Evolutionary conservation across 345 rosid species (phyloP), one percentile per base, ranked within the genome.

Genomic region (Hypericum perforatum): DNA sequence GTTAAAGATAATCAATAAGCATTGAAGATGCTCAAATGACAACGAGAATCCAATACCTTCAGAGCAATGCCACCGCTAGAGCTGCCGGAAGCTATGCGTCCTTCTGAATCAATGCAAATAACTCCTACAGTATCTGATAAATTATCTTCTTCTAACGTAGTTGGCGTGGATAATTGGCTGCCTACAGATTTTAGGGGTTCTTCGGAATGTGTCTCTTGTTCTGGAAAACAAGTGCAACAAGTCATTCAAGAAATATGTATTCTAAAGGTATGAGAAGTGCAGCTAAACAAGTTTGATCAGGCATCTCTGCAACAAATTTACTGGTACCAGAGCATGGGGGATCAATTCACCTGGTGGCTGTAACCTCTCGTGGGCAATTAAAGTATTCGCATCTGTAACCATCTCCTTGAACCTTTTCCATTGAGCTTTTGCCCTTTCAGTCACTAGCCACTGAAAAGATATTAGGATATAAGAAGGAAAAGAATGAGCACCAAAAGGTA

Each of bases 51-150:
- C 37, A 54, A 41, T 63, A 92, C 96, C 96, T 88, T 92, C 72
- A 92, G 41, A 51, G 96, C 96, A 56, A 85, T 85, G 57, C 96
- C 98, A 43, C 96, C 96, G 67, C 98, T 92, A 29, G 98, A 92
- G 62, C 84, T 76, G 5, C 98, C 98, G 57, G 83, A 79, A 41
- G 88, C 94, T 72, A 85, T 69, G 45, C 64, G 82, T 57, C 98
- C 98, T 73, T 81, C 82, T 49, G 69, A 54, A 61, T 92, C 95
- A 53, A 92, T 77, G 72, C 98, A 92, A 45, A 92, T 78, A 63
- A 79, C 95, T 46, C 98, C 98, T 61, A 92, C 90, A 5, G 98
- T 92, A 70, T 92, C 98, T 89, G 74, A 65, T 66, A 88, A 63
- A 55, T 39, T 52, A 65, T 83, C 74, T 15, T 82, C 92, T 65